Evolutionary conservation across 2,329 filamentous ascomycete species (phyloP), one percentile per base, ranked within the genome.

Genomic region (Curvularia eragrostidis): DNA sequence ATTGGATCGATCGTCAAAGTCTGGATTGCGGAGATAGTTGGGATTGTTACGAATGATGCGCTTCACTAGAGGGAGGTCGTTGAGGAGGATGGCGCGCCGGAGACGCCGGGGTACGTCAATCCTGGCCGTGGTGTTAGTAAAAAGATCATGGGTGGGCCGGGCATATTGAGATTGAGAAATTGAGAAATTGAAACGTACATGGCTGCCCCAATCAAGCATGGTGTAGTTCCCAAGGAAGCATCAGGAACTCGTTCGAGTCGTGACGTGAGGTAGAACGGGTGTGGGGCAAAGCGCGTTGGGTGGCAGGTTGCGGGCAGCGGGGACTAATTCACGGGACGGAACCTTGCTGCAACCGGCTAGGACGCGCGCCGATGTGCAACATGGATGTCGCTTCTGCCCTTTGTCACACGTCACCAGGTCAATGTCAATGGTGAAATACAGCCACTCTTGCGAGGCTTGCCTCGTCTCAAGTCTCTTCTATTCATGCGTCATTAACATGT

Each of bases 31-130:
- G 26, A 96, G 82, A 62, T 89, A 85, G 18, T 79, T 73, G 0
- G 89, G 90, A 71, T 94, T 87, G 58, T 88, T 88, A 63, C 83
- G 85, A 64, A 96, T 82, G 73, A 96, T 93, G 73, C 92, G 90
- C 66, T 84, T 80, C 66, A 93, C 89, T 63, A 96, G 89, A 54
- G 87, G 80, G 76, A 85, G 78, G 74, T 94, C 89, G 75, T 90
- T 88, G 70, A 87, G 84, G 73, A 89, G 84, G 75, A 97, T 94
- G 59, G 93, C 92, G 67, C 92, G 89, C 65, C 92, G 89, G 43
- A 96, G 83, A 68, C 92, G 90, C 75, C 88, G 86, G 55, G 88
- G 85, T 56, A 91, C 85, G 63, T 92, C 88, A 78, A 94, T 92
- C 89, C 88, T 92, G 59, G 43, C 15, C 15, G 4, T 28, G 10